Conservation (phyloP, 2,329 filamentous ascomycete species). For the Stemphylium vesicarium region DNA sequence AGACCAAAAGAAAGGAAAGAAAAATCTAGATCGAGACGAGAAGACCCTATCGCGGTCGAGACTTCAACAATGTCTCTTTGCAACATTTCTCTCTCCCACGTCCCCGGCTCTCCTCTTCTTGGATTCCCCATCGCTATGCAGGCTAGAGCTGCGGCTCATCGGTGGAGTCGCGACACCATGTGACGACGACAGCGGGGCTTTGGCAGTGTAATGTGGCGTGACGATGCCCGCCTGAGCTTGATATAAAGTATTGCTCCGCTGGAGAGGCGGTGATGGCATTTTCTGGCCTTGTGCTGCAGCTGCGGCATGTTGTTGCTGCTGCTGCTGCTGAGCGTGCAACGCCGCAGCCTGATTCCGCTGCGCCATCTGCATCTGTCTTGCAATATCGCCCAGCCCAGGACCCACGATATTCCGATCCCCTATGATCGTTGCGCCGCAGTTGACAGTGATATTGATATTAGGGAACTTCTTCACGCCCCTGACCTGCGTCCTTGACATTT, state of each 20-base stretch:
- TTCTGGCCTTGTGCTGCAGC: constrained; percentile 7
- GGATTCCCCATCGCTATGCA: constrained; percentile 23
- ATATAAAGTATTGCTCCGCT: not conserved
- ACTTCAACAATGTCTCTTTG: constrained; percentile 29
- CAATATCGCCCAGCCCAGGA: constrained; percentile 42
- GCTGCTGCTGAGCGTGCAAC: constrained; percentile 20
- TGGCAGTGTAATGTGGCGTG: not conserved
- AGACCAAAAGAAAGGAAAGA: not conserved
- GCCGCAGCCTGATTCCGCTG: constrained; percentile 30
- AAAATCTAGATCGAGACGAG: not conserved
- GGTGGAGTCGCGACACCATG: constrained; percentile 29
- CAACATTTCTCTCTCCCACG: constrained; percentile 14
- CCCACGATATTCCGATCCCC: constrained; percentile 47
- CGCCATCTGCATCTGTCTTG: constrained; percentile 40
- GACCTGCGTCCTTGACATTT: constrained; percentile 11
- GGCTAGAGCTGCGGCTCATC: constrained; percentile 38
- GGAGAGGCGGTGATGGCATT: constrained; percentile 5
- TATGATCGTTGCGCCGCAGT: constrained; percentile 44
- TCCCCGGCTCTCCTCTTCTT: constrained; percentile 38
- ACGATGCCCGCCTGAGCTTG: not conserved
- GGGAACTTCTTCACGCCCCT: constrained; percentile 13
- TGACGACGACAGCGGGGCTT: not conserved
- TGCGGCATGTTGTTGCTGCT: constrained; percentile 3
- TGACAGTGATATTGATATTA: constrained; percentile 42
- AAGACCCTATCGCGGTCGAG: not conserved